Conservation (phyloP, 352 stramenopile genomes). For the Paralagenidium karlingii region DNA sequence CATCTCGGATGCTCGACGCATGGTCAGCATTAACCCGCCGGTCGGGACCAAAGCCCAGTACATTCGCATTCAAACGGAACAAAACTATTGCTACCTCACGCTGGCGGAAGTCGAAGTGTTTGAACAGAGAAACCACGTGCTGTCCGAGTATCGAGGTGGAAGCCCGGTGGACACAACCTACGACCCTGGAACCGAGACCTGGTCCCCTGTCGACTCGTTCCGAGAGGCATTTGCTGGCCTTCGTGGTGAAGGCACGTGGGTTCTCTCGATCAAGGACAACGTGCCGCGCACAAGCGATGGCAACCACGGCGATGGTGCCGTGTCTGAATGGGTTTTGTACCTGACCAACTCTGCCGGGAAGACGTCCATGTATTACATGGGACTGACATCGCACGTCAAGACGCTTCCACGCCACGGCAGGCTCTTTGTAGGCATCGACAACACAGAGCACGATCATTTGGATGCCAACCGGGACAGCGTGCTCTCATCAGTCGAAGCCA, state of each 20-base stretch:
- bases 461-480: conserved; percentile 42
- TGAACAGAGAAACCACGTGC: conserved; percentile 23
- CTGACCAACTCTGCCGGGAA: conserved; percentile 51
- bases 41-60: conserved; percentile 29
- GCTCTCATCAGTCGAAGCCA: conserved; percentile 41
- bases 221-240: conserved; percentile 24
- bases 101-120: conserved; percentile 73
- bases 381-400: conserved; percentile 39
- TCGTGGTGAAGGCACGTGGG: conserved; percentile 44
- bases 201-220: conserved; percentile 60
- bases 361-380: conserved; percentile 44
- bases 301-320: conserved; percentile 23
- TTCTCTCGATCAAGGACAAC: conserved; percentile 30
- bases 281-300: conserved; percentile 4
- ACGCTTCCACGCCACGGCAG: conserved; percentile 59
- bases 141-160: conserved; percentile 46
- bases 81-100: conserved; percentile 23
- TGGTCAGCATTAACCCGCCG: conserved; percentile 35
- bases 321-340: conserved; percentile 62
- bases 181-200: conserved; percentile 26
- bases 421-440: conserved; percentile 31
- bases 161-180: conserved; percentile 31
- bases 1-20: conserved; percentile 16
- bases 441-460: conserved; percentile 50
- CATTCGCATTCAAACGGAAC: conserved; percentile 40